Base-by-base conservation (phyloP, 192 early-diverging fungal genomes). In the Backusella parvicylindrica region DNA sequence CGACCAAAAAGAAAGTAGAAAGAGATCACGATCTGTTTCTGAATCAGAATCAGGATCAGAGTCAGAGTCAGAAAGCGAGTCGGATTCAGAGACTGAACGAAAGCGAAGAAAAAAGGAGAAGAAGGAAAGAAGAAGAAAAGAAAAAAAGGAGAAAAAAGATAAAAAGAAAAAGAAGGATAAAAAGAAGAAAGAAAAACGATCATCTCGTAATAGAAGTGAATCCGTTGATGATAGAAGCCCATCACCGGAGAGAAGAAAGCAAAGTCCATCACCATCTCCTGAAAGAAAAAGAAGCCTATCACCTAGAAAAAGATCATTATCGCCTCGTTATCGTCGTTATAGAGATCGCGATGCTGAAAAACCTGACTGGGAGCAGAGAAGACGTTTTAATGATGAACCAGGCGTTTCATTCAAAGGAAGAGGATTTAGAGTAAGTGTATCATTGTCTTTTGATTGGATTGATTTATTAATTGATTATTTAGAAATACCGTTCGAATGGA, bases 381-480 rank as follows among this genome's bases (percentile, higher is more conserved):
- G 78, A 66, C 16, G 64, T 3, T 71, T 79, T 40, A 43, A 72
- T 18, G 79, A 70, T 64, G 68, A 78, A 23, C 84, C 87, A 0
- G 77, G 77, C 31, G 78, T 89, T 37, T 81, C 82, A 32, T 89
- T 85, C 68, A 89, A 89, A 72, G 87, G 87, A 37, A 79, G 87
- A 30, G 87, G 87, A 31, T 70, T 71, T 31, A 84, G 81, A 83
- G 87, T 89, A 77, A 79, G 79, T 67, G 13, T 3, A 5, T 9
- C 9, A n/a, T n/a, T n/a, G n/a, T 18, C 18, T 50, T 11, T 13
- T 38, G 15, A 15, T 41, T 33, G 11, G 4, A 67, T 56, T 28
- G 2, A 33, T 28, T 21, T 16, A 40, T 6, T 64, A 23, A 26
- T n/a, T 50, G 49, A 30, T 15, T 18, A 32, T 56, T 0, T 68